Conservation (phyloP, 2,329 filamentous ascomycete species). For the Byssoonygena ceratinophila region DNA sequence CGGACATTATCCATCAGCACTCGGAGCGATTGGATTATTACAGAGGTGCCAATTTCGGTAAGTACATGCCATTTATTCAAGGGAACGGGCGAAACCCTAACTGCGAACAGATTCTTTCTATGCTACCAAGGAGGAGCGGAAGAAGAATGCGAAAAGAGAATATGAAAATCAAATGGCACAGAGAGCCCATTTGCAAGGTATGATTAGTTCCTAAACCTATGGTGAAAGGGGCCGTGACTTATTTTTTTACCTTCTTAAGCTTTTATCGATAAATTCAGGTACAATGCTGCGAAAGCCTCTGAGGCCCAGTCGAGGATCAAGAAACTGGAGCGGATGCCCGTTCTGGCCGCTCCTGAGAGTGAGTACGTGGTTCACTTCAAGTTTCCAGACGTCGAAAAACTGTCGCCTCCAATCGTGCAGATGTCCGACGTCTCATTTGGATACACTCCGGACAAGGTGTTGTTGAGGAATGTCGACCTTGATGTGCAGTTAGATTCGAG, state of each 20-base stretch:
- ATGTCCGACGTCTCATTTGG: constrained; percentile 90
- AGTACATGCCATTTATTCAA: constrained; percentile 6
- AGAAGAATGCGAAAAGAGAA: constrained; percentile 91
- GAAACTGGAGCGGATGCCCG: constrained; percentile 94
- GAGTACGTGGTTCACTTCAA: constrained; percentile 96
- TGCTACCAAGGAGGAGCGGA: constrained; percentile 88
- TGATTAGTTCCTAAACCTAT: neutral
- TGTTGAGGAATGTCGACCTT: constrained; percentile 79
- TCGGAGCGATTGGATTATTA: constrained; percentile 97
- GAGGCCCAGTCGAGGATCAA: constrained; percentile 98
- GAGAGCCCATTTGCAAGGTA: constrained; percentile 74
- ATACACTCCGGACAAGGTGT: constrained; percentile 65
- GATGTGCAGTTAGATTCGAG: constrained; percentile 96
- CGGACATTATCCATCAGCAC: constrained; percentile 97
- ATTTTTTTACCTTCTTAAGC: constrained; percentile 33
- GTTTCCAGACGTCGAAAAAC: constrained; percentile 94
- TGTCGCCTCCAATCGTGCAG: constrained; percentile 94
- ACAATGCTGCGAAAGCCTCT: constrained; percentile 97
- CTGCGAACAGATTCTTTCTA: constrained; percentile 66
- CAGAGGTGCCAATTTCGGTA: constrained; percentile 81
- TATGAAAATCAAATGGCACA: constrained; percentile 98
- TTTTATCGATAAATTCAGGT: constrained; percentile 99
- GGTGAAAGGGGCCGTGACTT: neutral
- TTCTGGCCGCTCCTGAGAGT: constrained; percentile 77
- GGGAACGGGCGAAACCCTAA: constrained; percentile 14